phyloP scores from a whole-genome alignment of 371 early-diverging fungal species.

The Encephalitozoon intestinalis region DNA sequence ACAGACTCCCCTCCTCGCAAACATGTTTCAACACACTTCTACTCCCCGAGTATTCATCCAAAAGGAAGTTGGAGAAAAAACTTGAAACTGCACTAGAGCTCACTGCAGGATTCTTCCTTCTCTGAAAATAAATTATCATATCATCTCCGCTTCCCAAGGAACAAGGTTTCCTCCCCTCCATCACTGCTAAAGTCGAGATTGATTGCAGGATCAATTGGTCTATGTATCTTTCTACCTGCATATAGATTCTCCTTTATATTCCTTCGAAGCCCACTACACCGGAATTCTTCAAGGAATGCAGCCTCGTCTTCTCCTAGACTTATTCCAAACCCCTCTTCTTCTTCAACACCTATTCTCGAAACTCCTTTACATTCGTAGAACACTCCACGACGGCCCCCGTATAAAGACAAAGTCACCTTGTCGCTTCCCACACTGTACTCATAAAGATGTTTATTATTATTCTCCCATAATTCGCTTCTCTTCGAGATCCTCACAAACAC shows the following conservation, averaged over 20 bases:
- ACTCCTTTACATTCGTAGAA: neutral
- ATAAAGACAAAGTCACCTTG: neutral
- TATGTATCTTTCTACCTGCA: neutral
- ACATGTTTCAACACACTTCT: constrained; percentile 89
- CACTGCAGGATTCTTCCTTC: constrained; percentile 87
- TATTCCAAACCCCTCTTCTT: neutral
- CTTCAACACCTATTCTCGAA: neutral
- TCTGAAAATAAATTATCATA: constrained; percentile 37
- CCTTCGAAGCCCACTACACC: neutral
- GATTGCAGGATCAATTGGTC: neutral
- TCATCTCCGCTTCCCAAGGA: neutral
- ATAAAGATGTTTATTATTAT: neutral
- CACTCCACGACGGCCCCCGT: neutral
- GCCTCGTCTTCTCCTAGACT: neutral
- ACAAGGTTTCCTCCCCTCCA: neutral
- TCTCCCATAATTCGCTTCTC: neutral
- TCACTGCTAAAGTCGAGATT: neutral
- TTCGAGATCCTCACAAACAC: neutral
- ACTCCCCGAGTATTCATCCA: constrained; percentile 76
- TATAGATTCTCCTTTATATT: neutral
- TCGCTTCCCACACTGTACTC: neutral
- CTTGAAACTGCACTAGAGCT: constrained; percentile 81
- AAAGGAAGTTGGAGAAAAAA: constrained; percentile 73
- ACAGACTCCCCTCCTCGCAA: constrained; percentile 80
- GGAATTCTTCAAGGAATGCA: neutral